Evolutionary conservation across 257 asterid species (phyloP).

Genomic region (Striga asiatica): DNA sequence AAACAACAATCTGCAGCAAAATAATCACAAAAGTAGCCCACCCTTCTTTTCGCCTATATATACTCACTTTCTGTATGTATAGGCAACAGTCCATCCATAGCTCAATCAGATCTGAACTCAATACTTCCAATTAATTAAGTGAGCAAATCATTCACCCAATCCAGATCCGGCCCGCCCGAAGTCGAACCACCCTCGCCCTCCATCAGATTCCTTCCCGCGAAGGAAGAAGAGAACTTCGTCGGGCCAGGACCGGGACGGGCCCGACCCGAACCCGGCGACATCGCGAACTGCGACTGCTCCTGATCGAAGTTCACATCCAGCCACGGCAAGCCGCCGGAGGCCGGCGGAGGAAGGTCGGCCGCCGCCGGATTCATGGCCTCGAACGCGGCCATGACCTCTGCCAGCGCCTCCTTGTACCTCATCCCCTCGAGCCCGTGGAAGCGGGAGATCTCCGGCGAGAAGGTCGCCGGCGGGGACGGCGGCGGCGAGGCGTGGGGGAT

Average conservation of each 20-base stretch:
- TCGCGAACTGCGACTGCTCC: constrained; percentile 47
- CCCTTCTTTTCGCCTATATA: no score
- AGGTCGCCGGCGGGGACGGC: constrained; percentile 49
- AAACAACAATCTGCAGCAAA: no score
- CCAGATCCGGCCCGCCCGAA: constrained; percentile 73
- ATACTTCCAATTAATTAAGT: constrained; percentile 37
- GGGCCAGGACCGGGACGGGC: constrained; percentile 19
- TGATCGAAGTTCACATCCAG: constrained; percentile 37
- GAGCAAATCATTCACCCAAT: constrained; percentile 93
- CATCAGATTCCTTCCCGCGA: constrained; percentile 29
- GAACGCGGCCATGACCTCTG: constrained; percentile 51
- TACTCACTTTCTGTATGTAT: neutral
- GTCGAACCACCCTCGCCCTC: constrained; percentile 18
- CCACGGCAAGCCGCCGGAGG: constrained; percentile 23
- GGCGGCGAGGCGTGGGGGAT: constrained; percentile 48
- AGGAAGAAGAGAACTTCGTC: constrained; percentile 17
- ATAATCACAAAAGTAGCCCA: no score
- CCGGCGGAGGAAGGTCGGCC: neutral
- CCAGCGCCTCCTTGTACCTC: constrained; percentile 38
- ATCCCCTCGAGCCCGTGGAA: neutral
- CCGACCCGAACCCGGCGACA: constrained; percentile 37
- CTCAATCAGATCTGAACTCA: no score
- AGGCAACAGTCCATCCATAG: no score
- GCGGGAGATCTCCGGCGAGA: constrained; percentile 20
- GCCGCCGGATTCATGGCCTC: constrained; percentile 48